Percentiles rank a stretch among this genome's conserved stretches.
Evolutionary conservation across 352 stramenopile genomes (phyloP).

Genomic region (Phytophthora pluvialis): DNA sequence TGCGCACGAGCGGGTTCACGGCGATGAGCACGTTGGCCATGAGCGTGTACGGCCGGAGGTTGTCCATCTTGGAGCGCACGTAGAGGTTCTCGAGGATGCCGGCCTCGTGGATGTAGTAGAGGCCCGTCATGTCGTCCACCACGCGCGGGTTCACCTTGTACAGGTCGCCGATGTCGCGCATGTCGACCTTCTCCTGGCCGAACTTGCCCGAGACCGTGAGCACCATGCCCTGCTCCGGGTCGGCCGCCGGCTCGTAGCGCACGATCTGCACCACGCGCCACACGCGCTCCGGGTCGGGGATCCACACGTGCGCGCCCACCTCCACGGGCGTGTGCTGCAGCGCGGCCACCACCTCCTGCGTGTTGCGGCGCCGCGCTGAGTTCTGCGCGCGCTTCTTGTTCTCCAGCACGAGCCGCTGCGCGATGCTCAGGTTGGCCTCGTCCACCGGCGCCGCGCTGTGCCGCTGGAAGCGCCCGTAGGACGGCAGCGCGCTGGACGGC

Average conservation of each 20-base stretch:
- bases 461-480: slow-evolving; percentile 83
- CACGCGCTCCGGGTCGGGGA: slow-evolving; percentile 81
- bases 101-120: slow-evolving; percentile 92
- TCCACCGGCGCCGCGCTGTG: slow-evolving; percentile 63
- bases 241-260: slow-evolving; percentile 48
- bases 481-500: slow-evolving; percentile 72
- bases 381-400: slow-evolving; percentile 79
- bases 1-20: slow-evolving; percentile 84
- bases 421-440: slow-evolving; percentile 66
- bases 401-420: slow-evolving; percentile 86
- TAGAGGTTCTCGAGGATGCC: slow-evolving; percentile 85
- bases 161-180: slow-evolving; percentile 84
- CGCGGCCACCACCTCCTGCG: slow-evolving; percentile 68
- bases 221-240: slow-evolving; percentile 70
- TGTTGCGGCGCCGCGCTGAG: slow-evolving; percentile 72
- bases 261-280: slow-evolving; percentile 88
- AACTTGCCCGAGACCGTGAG: slow-evolving; percentile 75
- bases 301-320: slow-evolving; percentile 85
- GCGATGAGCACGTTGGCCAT: slow-evolving; percentile 91
- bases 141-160: slow-evolving; percentile 89
- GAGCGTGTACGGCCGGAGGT: slow-evolving; percentile 85
- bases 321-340: slow-evolving; percentile 77
- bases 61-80: slow-evolving; percentile 73
- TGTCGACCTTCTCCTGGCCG: slow-evolving; percentile 75
- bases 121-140: slow-evolving; percentile 87